These are phyloP conservation scores for Phaeosphaeriaceae sp. DNA, from an alignment of 2,329 filamentous ascomycete genomes.

Conservation along the genomic window DNA sequence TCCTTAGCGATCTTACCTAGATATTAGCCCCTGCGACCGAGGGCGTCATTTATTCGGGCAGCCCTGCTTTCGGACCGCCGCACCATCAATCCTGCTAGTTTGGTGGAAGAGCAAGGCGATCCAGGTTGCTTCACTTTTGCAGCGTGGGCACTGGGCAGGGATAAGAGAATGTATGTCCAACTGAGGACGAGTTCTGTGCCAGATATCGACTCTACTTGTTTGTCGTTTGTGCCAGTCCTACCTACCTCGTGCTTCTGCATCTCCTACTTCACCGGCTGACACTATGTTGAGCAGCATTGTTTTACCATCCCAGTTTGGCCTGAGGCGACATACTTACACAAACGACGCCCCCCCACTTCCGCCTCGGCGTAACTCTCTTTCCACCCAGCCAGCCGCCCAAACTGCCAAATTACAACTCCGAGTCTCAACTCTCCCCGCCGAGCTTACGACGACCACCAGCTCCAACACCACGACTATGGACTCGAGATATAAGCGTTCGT, in stretches of 20 bases:
- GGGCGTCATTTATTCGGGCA: too few species aligned
- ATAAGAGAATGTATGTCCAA: slow-evolving; percentile 42
- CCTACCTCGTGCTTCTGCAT: neutral
- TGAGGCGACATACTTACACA: slow-evolving; percentile 29
- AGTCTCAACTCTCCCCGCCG: slow-evolving; percentile 5
- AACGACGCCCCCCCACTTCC: slow-evolving; percentile 30
- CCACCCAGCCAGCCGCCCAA: slow-evolving; percentile 27
- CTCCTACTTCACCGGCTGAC: slow-evolving; percentile 32
- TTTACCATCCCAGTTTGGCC: slow-evolving; percentile 29
- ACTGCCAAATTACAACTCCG: slow-evolving; percentile 28
- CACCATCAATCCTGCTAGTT: too few species aligned
- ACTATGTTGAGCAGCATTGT: slow-evolving; percentile 44
- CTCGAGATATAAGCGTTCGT: slow-evolving; percentile 42
- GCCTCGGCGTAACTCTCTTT: slow-evolving; percentile 32
- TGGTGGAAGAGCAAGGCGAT: too few species aligned
- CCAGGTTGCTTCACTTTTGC: too few species aligned
- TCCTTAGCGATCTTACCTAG: too few species aligned
- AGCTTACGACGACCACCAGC: neutral
- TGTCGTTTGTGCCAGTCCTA: slow-evolving; percentile 24
- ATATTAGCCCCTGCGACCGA: too few species aligned
- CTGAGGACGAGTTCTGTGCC: slow-evolving; percentile 32
- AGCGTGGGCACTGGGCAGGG: too few species aligned
- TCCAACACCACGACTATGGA: slow-evolving; percentile 38
- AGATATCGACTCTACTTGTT: slow-evolving; percentile 19
- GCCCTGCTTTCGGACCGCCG: too few species aligned